Base-by-base conservation (phyloP, 1,139 yeast genomes). In the Saccharomycopsis hybrid region DNA sequence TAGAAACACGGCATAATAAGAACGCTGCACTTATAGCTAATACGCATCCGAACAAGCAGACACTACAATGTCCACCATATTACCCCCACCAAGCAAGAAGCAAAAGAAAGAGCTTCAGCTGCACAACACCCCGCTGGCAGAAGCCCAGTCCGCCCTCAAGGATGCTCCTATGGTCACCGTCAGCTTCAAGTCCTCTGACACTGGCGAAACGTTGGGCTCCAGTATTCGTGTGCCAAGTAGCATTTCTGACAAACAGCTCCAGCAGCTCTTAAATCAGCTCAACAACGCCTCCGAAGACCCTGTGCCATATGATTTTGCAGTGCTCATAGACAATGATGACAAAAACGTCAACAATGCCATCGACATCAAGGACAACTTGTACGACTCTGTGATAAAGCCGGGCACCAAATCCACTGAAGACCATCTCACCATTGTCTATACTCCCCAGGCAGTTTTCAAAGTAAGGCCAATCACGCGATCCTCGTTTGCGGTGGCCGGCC, bases 401-500 rank as follows among this genome's bases (percentile, higher is more conserved):
- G 89, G 90, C 2, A 73, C 84, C 58, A 85, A 85, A 62, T 80
- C 96, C 11, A 86, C 97, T 0, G 99, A 92, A 74, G 98, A 92
- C 65, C 85, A 85, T 60, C 71, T 92, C 70, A 90, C 96, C 0
- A 72, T 92, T 54, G 87, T 90, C 3, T 92, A 85, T 65, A 89
- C 97, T 0, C 99, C 99, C 35, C 76, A 96, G 56, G 97, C 98
- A 0, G 85, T 92, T 3, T 92, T 94, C 71, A 88, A 87, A 61
- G 99, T 92, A 8, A 82, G 78, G 58, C 90, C 97, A 3, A 87
- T 92, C 25, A 88, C 97, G 1, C 72, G 98, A 60, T 83, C 96
- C 3, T 83, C 90, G 11, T 89, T 95, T 8, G 90, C 97, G 1
- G 90, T 92, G 51, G 80, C 96, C 1, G 98, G 98, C 3, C 99